Evolutionary conservation across 75 land plant species (phyloP), one percentile per base, ranked within the genome.

Genomic region (Pinus taeda): DNA sequence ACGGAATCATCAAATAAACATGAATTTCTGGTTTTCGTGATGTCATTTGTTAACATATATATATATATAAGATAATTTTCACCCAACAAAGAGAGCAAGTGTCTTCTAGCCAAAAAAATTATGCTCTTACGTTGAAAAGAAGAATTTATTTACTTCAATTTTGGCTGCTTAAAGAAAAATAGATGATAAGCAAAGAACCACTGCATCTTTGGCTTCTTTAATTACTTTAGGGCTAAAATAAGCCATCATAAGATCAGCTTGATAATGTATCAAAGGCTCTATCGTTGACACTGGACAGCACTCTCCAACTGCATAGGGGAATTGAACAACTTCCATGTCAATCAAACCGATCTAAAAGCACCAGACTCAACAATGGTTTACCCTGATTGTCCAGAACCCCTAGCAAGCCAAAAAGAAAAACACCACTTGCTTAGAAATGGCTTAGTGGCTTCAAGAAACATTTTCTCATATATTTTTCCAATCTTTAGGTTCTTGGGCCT

Each of bases 1-100:
- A 29, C 17, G 24, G 71, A 74, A 61, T 13, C 72, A 42, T 42
- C 72, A 69, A 20, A 69, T n/a, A 69, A 42, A 42, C 53, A 69
- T 69, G n/a, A 45, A 42, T 42, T 69, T 18, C 72, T 69, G 42
- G 72, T 42, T 6, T 69, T 69, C 42, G 7, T 69, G 13, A 69
- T 69, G 13, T 42, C 71, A 42, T 69, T 42, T 39, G 24, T 30
- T 69, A 55, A 69, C n/a, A 39, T 20, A 8, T 39, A 15, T 39
- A 69, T 39, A 30, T 18, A 3, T 67, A 1, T 20, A 49, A 17
- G 15, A 67, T 20, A 55, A 29, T n/a, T 56, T 58, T 74, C 64
- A 55, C 57, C 33, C 15, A 9, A 67, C 20, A 67, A 67, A 66
- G 5, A 21, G 53, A 67, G 53, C 15, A 69, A 69, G 42, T n/a